A percentile compares a stretch with the other conserved stretches of the same genome.
These are phyloP conservation scores for Penicilliopsis zonata DNA, from an alignment of 495 filamentous ascomycete genomes.

Conservation along the genomic window DNA sequence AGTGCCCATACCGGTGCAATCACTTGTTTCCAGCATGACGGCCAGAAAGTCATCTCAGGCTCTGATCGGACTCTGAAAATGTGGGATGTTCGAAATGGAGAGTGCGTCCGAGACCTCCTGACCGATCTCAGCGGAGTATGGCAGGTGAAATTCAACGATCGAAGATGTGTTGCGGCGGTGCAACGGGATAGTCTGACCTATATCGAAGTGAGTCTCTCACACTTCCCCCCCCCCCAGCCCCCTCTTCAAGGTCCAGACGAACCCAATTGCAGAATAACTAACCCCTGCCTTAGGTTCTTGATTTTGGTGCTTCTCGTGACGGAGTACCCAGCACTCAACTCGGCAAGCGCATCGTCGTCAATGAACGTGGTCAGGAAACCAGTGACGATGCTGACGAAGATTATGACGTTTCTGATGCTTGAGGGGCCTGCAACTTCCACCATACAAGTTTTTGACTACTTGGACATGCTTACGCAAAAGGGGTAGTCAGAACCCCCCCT, in stretches of 20 bases:
- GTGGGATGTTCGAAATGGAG: conserved; percentile 91
- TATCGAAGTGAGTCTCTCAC: conserved; percentile 64
- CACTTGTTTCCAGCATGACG: conserved; percentile 98
- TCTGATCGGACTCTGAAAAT: conserved; percentile 95
- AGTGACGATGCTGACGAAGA: conserved; percentile 27
- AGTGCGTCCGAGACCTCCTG: conserved; percentile 86
- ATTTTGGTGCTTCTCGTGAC: conserved; percentile 84
- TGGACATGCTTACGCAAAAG: not conserved
- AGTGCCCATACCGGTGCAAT: conserved; percentile 94
- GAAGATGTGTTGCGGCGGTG: conserved; percentile 91
- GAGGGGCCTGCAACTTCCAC: not conserved
- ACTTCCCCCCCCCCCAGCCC: conserved; percentile 8
- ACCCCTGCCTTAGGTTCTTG: conserved; percentile 49
- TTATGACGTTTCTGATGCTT: conserved; percentile 27
- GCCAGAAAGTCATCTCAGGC: conserved; percentile 90
- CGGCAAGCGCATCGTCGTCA: conserved; percentile 70
- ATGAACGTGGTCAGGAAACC: conserved; percentile 39
- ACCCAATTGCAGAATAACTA: no score
- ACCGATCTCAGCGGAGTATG: conserved; percentile 94
- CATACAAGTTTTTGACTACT: no score
- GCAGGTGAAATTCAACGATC: conserved; percentile 97
- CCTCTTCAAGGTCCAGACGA: no score
- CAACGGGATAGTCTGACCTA: conserved; percentile 87
- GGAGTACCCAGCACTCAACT: conserved; percentile 63
- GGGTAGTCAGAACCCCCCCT: not conserved